phyloP scores from a whole-genome alignment of 495 filamentous ascomycete species.

The Recurvomyces mirabilis region DNA sequence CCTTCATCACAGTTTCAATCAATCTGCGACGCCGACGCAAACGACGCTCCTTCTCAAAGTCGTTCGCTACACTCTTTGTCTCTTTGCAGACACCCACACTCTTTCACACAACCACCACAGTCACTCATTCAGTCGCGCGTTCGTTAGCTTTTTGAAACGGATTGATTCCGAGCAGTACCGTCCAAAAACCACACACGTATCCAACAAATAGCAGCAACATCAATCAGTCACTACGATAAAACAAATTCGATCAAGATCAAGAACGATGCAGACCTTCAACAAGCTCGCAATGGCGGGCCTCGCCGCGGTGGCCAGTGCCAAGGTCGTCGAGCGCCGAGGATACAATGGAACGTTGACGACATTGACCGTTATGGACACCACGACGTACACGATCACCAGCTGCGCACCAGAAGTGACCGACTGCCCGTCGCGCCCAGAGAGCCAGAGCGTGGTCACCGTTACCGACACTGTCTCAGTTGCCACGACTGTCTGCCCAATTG shows the following conservation, averaged over 20 bases:
- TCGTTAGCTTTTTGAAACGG: slow-evolving; percentile 1
- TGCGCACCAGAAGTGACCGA: too few relatives aligned
- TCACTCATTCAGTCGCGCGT: too few relatives aligned
- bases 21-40: too few relatives aligned
- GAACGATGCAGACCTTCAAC: slow-evolving; percentile 17
- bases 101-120: slow-evolving; percentile 3
- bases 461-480: slow-evolving; percentile 4
- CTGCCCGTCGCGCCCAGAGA: too few relatives aligned
- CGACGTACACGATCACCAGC: slow-evolving; percentile 5
- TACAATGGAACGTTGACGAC: slow-evolving; percentile 3
- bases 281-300: slow-evolving; percentile 16
- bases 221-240: too few relatives aligned
- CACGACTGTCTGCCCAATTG: slow-evolving; percentile 12
- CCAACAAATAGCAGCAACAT: slow-evolving; percentile 1
- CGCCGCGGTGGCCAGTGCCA: slow-evolving; percentile 5
- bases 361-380: background rate
- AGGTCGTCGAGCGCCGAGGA: too few relatives aligned
- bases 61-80: slow-evolving; percentile 3
- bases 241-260: too few relatives aligned
- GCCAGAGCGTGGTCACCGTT: background rate
- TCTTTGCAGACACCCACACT: slow-evolving; percentile 12
- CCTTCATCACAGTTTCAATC: too few relatives aligned
- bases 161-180: slow-evolving; percentile 4
- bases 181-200: background rate
- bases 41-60: too few relatives aligned